Evolutionary conservation across 2,329 filamentous ascomycete genomes (phyloP), one percentile per base, ranked within the genome.

Genomic region (Colletotrichum limetticola): DNA sequence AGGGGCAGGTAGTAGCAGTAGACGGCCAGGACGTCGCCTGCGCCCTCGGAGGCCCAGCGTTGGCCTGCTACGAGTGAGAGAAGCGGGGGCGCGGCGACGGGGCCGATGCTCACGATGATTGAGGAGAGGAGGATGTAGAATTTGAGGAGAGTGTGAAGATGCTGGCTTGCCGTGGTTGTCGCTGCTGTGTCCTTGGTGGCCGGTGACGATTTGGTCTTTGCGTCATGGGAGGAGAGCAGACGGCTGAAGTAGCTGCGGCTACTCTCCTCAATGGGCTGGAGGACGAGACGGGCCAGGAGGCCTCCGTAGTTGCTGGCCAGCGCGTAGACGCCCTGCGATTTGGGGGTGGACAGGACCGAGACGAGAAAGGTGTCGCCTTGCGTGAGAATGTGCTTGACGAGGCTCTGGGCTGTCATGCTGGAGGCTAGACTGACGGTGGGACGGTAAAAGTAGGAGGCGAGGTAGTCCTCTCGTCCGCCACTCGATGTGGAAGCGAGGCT

Each of bases 1-100:
- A 98, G 91, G 0, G 97, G 97, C 72, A 99, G 94, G 84, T 98
- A 98, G 82, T 95, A 95, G 84, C 94, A 95, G 82, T 98, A 99
- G 0, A 88, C 89, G 0, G 92, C 91, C 7, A 99, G 87, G 4
- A 97, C 92, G 9, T 88, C 82, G 6, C 92, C 92, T 1, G 95
- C 94, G 56, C 93, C 93, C 0, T 92, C 91, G 4, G 86, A 87
- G 0, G 91, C 87, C 97, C 97, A 99, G 69, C 88, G 89, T 0
- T 87, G 85, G 1, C 96, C 95, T 0, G 95, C 94, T 1, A 98
- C 86, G 5, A 97, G 83, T 24, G 89, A 87, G 0, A 98, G 89
- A 0, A 96, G 87, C 0, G 93, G 85, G 0, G 94, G 93, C 0
- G 95, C 93, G 16, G 94, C 88, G 12, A 91, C 87, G 0, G 97